Evolutionary conservation across 2,329 filamentous ascomycete genomes (phyloP), one percentile per base, ranked within the genome.

Genomic region (Paraphoma chrysanthemicola): DNA sequence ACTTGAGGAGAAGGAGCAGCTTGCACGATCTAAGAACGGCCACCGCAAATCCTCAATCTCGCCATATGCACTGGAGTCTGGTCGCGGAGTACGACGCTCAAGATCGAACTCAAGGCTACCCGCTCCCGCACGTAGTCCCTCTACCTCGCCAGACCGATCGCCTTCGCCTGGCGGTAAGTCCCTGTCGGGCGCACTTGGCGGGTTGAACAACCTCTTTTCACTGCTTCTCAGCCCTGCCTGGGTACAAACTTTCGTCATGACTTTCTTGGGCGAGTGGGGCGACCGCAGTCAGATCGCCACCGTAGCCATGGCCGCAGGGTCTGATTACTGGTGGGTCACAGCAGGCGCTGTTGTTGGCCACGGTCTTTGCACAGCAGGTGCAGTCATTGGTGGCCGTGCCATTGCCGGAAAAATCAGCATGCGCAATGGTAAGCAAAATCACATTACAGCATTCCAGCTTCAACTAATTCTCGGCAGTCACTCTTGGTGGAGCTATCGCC

Each of bases 181-280:
- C 79, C 14, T 88, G 80, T 16, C 85, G 81, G 44, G 78, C 72
- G 44, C 80, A 9, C 58, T 85, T n/a, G 74, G 84, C 17, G 93
- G 95, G 1, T 80, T 97, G 23, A 88, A 88, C 75, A 99, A 99
- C 69, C 86, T 99, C 4, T 87, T 93, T 60, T 93, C 91, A 10
- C 83, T 99, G 6, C 85, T 99, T 4, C 84, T 99, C 39, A 97
- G 92, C 77, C 95, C 95, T 1, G 95, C 93, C 0, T 99, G 95
- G 95, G 95, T 99, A 12, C 94, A 98, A 79, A 99, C 95, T 0
- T 99, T 99, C 74, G 87, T 96, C 68, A 99, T 99, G 95, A 99
- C 95, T 2, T 99, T 99, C 80, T 81, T 99, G 30, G 95, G 95
- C 41, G 95, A 99, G 77, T 99, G 95, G 95, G 95, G 95, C 54